Base-by-base conservation (phyloP, 805 yeast species). In the Kodamaea laetipori region DNA sequence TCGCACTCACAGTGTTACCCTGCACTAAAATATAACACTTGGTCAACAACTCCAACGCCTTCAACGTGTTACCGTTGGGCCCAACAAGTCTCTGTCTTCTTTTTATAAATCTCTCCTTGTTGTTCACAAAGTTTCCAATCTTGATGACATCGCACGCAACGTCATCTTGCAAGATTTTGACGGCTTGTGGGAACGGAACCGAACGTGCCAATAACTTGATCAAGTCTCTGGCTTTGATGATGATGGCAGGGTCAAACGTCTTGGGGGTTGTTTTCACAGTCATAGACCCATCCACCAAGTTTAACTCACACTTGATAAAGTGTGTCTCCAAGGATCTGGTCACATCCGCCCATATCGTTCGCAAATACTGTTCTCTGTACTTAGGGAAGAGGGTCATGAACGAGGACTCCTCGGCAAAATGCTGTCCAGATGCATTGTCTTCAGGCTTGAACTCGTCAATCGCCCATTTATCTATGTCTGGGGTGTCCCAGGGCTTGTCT, bases 401-500 rank as follows among this genome's bases (percentile, higher is more conserved):
- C 34, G 95, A 84, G 11, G 96, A 86, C 61, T 94, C 99, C 63
- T 94, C 99, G n/a, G 95, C 77, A 60, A 94, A 94, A 13, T 96
- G 86, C 37, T 76, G 74, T 0, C 97, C 97, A 8, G 90, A 80
- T 5, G 80, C 82, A 59, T 90, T 88, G 60, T 94, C 96, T 55
- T 89, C 96, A 1, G 89, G 88, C 53, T 77, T 84, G 73, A 94
- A 94, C 45, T 89, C 95, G 26, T 88, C 96, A 26, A 81, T 73
- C 54, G 77, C 73, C 99, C 99, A 92, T 63, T 92, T 90, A 63
- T 90, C 96, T 45, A 90, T 82, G 54, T 90, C 97, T 15, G 86
- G 88, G 8, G 96, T 90, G 61, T 90, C 98, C 98, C 98, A 90
- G 41, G 98, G 98, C 66, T 92, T 92, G 56, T 94, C 98, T 59